Evolutionary conservation across 345 rosid genomes (phyloP).

Genomic region (Lagerstroemia speciosa): DNA sequence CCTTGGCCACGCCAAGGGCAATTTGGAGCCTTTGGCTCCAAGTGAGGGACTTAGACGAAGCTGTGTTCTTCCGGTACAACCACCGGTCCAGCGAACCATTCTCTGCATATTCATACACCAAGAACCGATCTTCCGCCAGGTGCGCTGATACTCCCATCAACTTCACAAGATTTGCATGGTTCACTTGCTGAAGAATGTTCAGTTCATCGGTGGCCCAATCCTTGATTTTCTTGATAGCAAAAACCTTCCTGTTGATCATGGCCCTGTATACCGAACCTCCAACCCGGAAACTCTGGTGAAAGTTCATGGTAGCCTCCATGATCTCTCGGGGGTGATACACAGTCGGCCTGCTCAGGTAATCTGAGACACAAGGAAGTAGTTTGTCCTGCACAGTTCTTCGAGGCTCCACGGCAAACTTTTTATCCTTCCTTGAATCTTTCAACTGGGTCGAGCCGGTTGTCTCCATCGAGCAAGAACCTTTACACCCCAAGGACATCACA

Average conservation of each 20-base stretch:
- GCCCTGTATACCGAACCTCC: constrained; percentile 41
- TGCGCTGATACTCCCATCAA: constrained; percentile 39
- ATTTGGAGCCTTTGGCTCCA: constrained; percentile 44
- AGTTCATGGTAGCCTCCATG: constrained; percentile 35
- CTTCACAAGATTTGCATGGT: constrained; percentile 51
- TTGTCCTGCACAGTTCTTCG: constrained; percentile 20
- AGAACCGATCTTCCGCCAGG: constrained; percentile 25
- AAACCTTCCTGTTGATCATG: constrained; percentile 27
- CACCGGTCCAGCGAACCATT: constrained; percentile 48
- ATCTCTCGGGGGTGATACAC: constrained; percentile 31
- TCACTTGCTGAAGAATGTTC: constrained; percentile 43
- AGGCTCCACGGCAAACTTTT: constrained; percentile 23
- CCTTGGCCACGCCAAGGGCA: constrained; percentile 51
- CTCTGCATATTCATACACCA: constrained; percentile 56
- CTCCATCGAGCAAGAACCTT: constrained; percentile 24
- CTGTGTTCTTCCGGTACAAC: constrained; percentile 22
- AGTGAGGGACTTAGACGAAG: constrained; percentile 25
- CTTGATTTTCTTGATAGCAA: constrained; percentile 41
- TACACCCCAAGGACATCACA: constrained; percentile 10
- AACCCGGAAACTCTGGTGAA: constrained; percentile 29
- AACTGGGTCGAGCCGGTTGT: constrained; percentile 25
- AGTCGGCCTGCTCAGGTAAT: constrained; percentile 38
- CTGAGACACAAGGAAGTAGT: constrained; percentile 42
- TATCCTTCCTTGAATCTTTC: constrained; percentile 13
- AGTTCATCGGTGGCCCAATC: constrained; percentile 34